A percentile compares a stretch with the other conserved stretches of the same genome.
Conservation (phyloP, 192 early-diverging fungal genomes). For the Rhizophagus sp. region DNA sequence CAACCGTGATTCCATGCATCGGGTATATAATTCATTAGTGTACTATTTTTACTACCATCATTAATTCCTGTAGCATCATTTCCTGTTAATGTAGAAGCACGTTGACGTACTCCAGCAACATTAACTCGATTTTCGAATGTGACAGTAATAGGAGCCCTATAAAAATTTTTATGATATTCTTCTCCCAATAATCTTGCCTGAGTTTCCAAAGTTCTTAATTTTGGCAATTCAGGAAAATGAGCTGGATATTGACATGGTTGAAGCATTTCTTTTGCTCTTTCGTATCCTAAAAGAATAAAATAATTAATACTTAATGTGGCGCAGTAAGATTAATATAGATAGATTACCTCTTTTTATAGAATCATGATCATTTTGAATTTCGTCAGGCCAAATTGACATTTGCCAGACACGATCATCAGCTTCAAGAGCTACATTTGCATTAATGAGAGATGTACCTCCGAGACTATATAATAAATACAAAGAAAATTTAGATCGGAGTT, state of each 20-base stretch:
- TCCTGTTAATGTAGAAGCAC: slow-evolving; percentile 41
- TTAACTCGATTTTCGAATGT: slow-evolving; percentile 43
- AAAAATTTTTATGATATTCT: slow-evolving; percentile 39
- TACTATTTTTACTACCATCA: slow-evolving; percentile 51
- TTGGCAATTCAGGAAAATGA: slow-evolving; percentile 44
- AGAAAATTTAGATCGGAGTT: background rate
- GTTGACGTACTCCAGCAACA: slow-evolving; percentile 45
- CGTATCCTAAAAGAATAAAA: slow-evolving; percentile 22
- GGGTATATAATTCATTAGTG: slow-evolving; percentile 49
- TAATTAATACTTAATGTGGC: background rate
- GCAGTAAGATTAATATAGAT: background rate
- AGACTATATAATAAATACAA: slow-evolving; percentile 36
- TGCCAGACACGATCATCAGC: slow-evolving; percentile 44
- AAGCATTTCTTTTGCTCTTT: slow-evolving; percentile 41
- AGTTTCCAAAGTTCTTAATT: slow-evolving; percentile 39
- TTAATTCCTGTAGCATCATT: slow-evolving; percentile 49
- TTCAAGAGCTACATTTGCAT: slow-evolving; percentile 46
- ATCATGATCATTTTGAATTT: slow-evolving; percentile 37
- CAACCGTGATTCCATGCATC: slow-evolving; percentile 54
- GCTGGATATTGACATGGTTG: slow-evolving; percentile 42
- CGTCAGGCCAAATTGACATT: slow-evolving; percentile 36
- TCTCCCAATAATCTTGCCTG: slow-evolving; percentile 36
- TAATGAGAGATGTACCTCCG: slow-evolving; percentile 49
- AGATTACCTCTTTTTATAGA: background rate
- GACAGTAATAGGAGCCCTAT: slow-evolving; percentile 44